Conservation (phyloP, 208 protist genomes). For the Phytomonas sp. region DNA sequence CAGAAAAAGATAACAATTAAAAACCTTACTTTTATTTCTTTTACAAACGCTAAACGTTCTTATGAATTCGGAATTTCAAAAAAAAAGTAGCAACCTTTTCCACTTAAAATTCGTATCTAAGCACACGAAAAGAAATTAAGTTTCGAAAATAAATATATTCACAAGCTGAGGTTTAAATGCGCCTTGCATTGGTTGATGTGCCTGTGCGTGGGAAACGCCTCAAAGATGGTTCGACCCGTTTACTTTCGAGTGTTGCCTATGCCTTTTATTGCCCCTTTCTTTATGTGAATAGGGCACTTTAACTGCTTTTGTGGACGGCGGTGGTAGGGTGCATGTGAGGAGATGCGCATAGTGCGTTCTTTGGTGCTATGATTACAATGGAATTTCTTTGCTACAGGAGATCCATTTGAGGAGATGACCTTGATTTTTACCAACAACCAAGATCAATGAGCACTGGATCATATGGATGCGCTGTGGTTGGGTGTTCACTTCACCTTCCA, state of each 20-base stretch:
- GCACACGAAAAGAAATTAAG: not conserved
- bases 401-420: slow-evolving; percentile 28
- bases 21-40: not conserved
- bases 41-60: not conserved
- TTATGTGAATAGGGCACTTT: not conserved
- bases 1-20: slow-evolving; percentile 1
- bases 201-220: slow-evolving; percentile 43
- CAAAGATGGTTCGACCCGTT: slow-evolving; percentile 19
- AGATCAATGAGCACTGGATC: slow-evolving; percentile 29
- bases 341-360: slow-evolving; percentile 8
- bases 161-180: slow-evolving; percentile 36
- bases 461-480: not conserved
- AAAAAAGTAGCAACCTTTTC: not conserved
- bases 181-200: slow-evolving; percentile 24
- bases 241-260: not conserved
- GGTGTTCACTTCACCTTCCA: not conserved
- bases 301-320: not conserved
- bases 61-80: not conserved
- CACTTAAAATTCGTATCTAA: not conserved
- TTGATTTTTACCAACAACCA: slow-evolving; percentile 29
- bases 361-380: slow-evolving; percentile 24
- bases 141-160: slow-evolving; percentile 4
- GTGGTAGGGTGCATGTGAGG: slow-evolving; percentile 2
- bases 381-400: slow-evolving; percentile 42
- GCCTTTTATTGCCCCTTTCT: not conserved